These are phyloP conservation scores for Caryopteris hybrid DNA, from an alignment of 305 asterid genomes.

Conservation along the genomic window DNA sequence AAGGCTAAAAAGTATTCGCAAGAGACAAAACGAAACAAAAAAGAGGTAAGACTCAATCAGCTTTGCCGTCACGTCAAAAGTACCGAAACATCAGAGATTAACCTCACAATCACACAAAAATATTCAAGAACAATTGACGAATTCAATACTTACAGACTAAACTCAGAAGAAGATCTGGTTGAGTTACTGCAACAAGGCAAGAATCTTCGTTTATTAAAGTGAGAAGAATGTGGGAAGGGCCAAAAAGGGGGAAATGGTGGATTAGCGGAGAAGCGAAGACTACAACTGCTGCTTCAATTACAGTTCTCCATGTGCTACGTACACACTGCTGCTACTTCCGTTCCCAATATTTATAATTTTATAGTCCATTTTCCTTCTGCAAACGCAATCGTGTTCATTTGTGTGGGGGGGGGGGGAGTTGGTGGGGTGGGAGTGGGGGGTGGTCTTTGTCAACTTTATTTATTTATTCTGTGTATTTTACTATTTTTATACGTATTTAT, in stretches of 20 bases:
- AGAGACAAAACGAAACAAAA: background rate
- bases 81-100: background rate
- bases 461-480: too few relatives aligned
- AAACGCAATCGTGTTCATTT: too few relatives aligned
- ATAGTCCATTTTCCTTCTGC: too few relatives aligned
- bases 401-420: too few relatives aligned
- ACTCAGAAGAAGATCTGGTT: background rate
- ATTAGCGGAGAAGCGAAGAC: conserved; percentile 23
- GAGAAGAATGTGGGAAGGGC: background rate
- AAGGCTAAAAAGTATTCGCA: background rate
- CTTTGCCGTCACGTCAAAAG: conserved; percentile 13
- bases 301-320: background rate
- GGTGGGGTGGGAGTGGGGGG: too few relatives aligned
- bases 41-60: conserved; percentile 2
- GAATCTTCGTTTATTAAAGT: conserved; percentile 1
- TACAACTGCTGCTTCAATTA: background rate
- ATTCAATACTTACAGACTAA: conserved; percentile 2
- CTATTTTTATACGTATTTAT: too few relatives aligned
- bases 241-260: background rate
- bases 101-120: background rate
- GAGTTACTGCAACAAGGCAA: background rate
- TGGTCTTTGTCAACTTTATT: too few relatives aligned
- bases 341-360: background rate
- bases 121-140: background rate
- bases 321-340: background rate